Percentiles rank a stretch among this genome's conserved stretches.
Evolutionary conservation across 306 rosid genomes (phyloP).

Genomic region (Glycine soja): DNA sequence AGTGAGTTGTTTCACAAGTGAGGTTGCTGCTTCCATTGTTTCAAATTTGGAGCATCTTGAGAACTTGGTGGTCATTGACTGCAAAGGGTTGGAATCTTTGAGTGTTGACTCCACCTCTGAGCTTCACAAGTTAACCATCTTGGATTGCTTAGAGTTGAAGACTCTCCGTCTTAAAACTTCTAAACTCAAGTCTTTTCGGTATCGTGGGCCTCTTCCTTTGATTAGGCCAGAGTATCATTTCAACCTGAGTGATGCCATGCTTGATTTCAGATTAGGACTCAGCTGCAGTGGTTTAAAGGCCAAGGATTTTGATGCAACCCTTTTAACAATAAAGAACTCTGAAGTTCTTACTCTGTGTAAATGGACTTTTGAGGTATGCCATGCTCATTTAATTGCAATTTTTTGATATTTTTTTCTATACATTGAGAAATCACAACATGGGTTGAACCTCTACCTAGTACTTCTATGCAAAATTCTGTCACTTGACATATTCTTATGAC

Average conservation of each 20-base stretch:
- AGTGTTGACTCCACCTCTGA: slow-evolving; percentile 56
- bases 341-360: slow-evolving; percentile 65
- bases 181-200: slow-evolving; percentile 63
- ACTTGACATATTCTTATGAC: neutral
- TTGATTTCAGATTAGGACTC: slow-evolving; percentile 74
- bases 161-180: slow-evolving; percentile 57
- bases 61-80: slow-evolving; percentile 62
- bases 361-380: slow-evolving; percentile 81
- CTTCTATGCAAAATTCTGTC: neutral
- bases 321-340: slow-evolving; percentile 76
- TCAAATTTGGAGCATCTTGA: slow-evolving; percentile 65
- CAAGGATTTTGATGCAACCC: slow-evolving; percentile 69
- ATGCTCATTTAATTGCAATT: neutral
- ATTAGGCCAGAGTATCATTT: slow-evolving; percentile 67
- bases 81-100: slow-evolving; percentile 65
- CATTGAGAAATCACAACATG: slow-evolving; percentile 1
- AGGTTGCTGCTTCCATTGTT: slow-evolving; percentile 60
- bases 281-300: slow-evolving; percentile 39
- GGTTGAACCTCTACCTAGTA: neutral
- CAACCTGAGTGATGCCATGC: slow-evolving; percentile 72
- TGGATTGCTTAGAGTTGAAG: slow-evolving; percentile 67
- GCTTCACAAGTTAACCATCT: slow-evolving; percentile 61
- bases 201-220: slow-evolving; percentile 66
- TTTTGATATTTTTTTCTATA: neutral
- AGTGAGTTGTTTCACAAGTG: slow-evolving; percentile 53